Percentiles rank a stretch among this genome's conserved stretches.
Evolutionary conservation across 1,139 yeast species (phyloP).

Genomic region (Suhomyces taliae): DNA sequence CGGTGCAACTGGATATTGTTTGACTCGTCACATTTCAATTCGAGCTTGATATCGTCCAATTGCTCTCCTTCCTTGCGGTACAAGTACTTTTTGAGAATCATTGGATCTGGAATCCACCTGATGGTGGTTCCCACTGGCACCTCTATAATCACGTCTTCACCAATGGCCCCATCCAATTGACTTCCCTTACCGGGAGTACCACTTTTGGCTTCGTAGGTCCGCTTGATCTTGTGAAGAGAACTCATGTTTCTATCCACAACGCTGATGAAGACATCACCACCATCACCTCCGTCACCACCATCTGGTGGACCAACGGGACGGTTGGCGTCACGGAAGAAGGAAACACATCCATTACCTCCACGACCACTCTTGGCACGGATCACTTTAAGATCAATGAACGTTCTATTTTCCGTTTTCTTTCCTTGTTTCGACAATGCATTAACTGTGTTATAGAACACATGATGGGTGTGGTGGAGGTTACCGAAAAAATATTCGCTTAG

Average conservation of each 20-base stretch:
- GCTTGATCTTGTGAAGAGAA: slow-evolving; percentile 67
- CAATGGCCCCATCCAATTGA: slow-evolving; percentile 82
- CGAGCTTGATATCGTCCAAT: slow-evolving; percentile 29
- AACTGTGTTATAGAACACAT: slow-evolving; percentile 33
- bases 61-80: slow-evolving; percentile 26
- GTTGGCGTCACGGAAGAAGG: slow-evolving; percentile 85
- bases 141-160: slow-evolving; percentile 73
- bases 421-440: slow-evolving; percentile 30
- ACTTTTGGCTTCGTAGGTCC: slow-evolving; percentile 66
- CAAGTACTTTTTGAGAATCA: slow-evolving; percentile 38
- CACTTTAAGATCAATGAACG: slow-evolving; percentile 62
- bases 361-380: slow-evolving; percentile 71
- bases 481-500: slow-evolving; percentile 45
- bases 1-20: slow-evolving; percentile 62
- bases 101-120: slow-evolving; percentile 83
- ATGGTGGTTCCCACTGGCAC: slow-evolving; percentile 92
- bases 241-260: slow-evolving; percentile 66
- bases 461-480: slow-evolving; percentile 43
- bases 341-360: slow-evolving; percentile 88
- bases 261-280: slow-evolving; percentile 82
- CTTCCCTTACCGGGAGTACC: slow-evolving; percentile 73
- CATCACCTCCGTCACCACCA: slow-evolving; percentile 97
- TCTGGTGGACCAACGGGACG: slow-evolving; percentile 90
- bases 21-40: slow-evolving; percentile 23
- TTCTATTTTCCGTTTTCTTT: slow-evolving; percentile 38